These are phyloP conservation scores for Acer negundo DNA, from an alignment of 345 rosid genomes.

Conservation along the genomic window DNA sequence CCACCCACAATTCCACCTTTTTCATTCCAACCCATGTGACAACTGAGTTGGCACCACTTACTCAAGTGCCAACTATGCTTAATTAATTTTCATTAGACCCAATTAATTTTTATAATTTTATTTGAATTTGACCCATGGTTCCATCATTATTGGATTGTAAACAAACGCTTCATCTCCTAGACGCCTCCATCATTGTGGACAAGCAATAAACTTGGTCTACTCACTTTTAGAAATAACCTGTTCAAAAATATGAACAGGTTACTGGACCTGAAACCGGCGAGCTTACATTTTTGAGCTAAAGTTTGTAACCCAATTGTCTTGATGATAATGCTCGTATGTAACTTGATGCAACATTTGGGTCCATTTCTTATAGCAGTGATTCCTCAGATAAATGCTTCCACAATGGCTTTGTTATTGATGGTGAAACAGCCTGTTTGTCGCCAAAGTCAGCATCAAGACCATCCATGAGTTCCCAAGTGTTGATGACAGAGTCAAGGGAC, in stretches of 20 bases:
- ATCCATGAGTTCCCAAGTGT: constrained; percentile 97
- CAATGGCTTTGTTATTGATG: constrained; percentile 46
- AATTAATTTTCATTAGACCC: too few relatives aligned
- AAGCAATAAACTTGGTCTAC: too few relatives aligned
- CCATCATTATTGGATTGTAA: too few relatives aligned
- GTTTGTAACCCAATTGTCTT: constrained; percentile 42
- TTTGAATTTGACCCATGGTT: too few relatives aligned
- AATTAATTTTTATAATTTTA: too few relatives aligned
- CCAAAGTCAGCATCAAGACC: constrained; percentile 70
- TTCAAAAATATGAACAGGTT: constrained; percentile 14
- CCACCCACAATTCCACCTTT: too few relatives aligned
- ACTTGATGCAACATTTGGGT: constrained; percentile 61
- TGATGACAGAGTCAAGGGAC: constrained; percentile 83
- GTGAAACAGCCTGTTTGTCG: not conserved
- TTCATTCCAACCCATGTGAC: too few relatives aligned
- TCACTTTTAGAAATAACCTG: too few relatives aligned
- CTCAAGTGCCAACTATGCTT: too few relatives aligned
- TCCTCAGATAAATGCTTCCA: constrained; percentile 84
- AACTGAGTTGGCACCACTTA: too few relatives aligned
- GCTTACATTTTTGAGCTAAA: constrained; percentile 17
- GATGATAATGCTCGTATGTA: constrained; percentile 70
- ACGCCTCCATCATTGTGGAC: too few relatives aligned
- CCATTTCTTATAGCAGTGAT: constrained; percentile 60
- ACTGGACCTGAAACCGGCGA: constrained; percentile 34
- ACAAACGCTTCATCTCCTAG: too few relatives aligned